These are phyloP conservation scores for Penicillium italicum DNA, from an alignment of 2,329 filamentous ascomycete genomes.

Conservation along the genomic window DNA sequence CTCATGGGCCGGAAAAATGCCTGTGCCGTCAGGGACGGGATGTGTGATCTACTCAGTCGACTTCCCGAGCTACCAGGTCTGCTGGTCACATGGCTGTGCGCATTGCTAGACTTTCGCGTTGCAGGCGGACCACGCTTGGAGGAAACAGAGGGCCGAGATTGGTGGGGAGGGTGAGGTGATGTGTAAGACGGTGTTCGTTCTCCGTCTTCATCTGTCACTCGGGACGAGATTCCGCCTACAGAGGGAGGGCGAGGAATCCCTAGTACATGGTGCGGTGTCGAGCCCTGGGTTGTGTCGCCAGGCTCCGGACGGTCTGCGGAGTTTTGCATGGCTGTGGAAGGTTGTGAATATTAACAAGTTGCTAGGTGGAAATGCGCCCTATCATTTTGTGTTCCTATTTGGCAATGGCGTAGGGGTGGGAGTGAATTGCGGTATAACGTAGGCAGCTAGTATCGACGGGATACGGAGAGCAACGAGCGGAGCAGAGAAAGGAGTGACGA, in stretches of 20 bases:
- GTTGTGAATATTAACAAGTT: constrained; percentile 3
- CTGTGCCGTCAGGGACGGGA: constrained; percentile 80
- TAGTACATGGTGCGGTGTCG: constrained; percentile 43
- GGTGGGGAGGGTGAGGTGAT: constrained; percentile 51
- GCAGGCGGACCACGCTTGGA: constrained; percentile 54
- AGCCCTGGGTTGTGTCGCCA: constrained; percentile 37
- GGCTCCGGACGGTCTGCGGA: constrained; percentile 32
- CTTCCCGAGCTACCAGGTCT: constrained; percentile 58
- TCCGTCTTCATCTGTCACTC: constrained; percentile 63
- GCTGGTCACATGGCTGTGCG: constrained; percentile 47
- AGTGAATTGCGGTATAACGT: constrained; percentile 1
- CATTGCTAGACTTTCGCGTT: constrained; percentile 37
- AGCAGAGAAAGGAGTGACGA: constrained; percentile 14
- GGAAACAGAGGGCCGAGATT: constrained; percentile 56
- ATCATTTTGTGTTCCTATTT: constrained; percentile 23
- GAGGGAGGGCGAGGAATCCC: constrained; percentile 52
- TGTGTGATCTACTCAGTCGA: constrained; percentile 76
- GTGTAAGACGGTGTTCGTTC: constrained; percentile 38
- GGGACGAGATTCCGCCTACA: constrained; percentile 58
- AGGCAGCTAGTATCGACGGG: constrained; percentile 1
- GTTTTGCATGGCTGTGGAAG: constrained; percentile 22
- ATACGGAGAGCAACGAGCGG: background rate
- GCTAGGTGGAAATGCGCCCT: constrained; percentile 14
- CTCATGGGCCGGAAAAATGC: constrained; percentile 97
- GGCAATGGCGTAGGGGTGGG: constrained; percentile 4